Evolutionary conservation across 257 asterid genomes (phyloP).

Genomic region (Craterostigma plantagineum): DNA sequence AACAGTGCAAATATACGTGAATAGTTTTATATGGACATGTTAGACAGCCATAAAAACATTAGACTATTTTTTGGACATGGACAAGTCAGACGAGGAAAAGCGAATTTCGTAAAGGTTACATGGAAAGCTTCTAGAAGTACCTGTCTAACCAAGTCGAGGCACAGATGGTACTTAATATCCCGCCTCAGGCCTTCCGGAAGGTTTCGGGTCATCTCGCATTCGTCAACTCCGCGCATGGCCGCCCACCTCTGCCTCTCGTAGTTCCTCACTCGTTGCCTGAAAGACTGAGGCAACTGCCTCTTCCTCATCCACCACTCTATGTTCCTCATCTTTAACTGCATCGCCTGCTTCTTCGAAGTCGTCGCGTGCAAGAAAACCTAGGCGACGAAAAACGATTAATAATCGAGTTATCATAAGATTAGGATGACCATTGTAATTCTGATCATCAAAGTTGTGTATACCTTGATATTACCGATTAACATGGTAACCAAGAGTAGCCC

Average conservation of each 20-base stretch:
- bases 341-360: slow-evolving; percentile 90
- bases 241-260: slow-evolving; percentile 93
- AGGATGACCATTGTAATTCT: not conserved
- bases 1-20: no score
- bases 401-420: not conserved
- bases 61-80: no score
- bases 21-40: no score
- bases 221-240: slow-evolving; percentile 94
- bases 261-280: slow-evolving; percentile 63
- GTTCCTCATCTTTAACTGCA: slow-evolving; percentile 92
- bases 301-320: slow-evolving; percentile 99
- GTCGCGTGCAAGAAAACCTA: slow-evolving; percentile 94
- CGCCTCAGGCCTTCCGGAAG: slow-evolving; percentile 88
- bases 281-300: slow-evolving; percentile 42
- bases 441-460: slow-evolving; percentile 6
- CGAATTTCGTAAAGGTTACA: no score
- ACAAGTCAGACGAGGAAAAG: no score
- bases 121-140: slow-evolving; percentile 10
- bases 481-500: slow-evolving; percentile 85
- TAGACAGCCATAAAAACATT: no score
- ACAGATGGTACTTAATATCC: slow-evolving; percentile 86
- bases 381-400: not conserved
- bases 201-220: slow-evolving; percentile 70
- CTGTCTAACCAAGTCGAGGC: slow-evolving; percentile 85
- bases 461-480: slow-evolving; percentile 99